phyloP scores from a whole-genome alignment of 2,329 filamentous ascomycete genomes.

The Camptophora hylomeconis region DNA sequence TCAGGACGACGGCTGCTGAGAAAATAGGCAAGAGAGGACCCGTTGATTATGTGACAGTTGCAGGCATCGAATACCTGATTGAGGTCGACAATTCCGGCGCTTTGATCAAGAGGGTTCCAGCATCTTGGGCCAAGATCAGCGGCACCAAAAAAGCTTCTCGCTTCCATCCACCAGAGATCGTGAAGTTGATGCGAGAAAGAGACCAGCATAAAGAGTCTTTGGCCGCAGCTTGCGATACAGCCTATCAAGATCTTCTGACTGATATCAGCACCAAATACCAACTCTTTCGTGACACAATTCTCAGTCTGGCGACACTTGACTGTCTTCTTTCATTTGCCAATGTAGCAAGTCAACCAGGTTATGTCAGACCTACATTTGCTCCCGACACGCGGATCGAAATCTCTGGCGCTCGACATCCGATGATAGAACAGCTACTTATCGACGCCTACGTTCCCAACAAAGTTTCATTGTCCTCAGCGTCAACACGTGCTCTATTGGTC shows the following conservation, averaged over 20 bases:
- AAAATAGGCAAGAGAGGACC: slow-evolving; percentile 57
- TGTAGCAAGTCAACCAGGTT: slow-evolving; percentile 75
- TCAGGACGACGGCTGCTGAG: slow-evolving; percentile 57
- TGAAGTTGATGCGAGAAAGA: slow-evolving; percentile 68
- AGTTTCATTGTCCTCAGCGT: slow-evolving; percentile 41
- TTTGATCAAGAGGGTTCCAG: slow-evolving; percentile 74
- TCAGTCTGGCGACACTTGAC: slow-evolving; percentile 75
- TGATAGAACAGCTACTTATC: slow-evolving; percentile 83
- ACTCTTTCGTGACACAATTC: slow-evolving; percentile 73
- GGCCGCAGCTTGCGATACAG: slow-evolving; percentile 77
- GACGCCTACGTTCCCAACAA: slow-evolving; percentile 86
- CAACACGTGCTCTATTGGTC: slow-evolving; percentile 60
- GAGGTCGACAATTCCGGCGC: slow-evolving; percentile 64
- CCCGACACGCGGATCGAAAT: slow-evolving; percentile 57
- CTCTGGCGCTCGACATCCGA: slow-evolving; percentile 70
- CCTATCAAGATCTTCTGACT: slow-evolving; percentile 59
- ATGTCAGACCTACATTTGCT: slow-evolving; percentile 62
- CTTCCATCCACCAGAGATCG: slow-evolving; percentile 87
- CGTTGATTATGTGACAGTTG: slow-evolving; percentile 67
- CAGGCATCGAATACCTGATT: slow-evolving; percentile 88
- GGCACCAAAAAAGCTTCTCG: slow-evolving; percentile 85
- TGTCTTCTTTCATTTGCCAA: slow-evolving; percentile 77
- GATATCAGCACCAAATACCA: slow-evolving; percentile 78
- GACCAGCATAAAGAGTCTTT: slow-evolving; percentile 93
- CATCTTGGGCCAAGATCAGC: slow-evolving; percentile 88